Base-by-base conservation (phyloP, 2,329 filamentous ascomycete species). In the Colletotrichum chrysophilum region DNA sequence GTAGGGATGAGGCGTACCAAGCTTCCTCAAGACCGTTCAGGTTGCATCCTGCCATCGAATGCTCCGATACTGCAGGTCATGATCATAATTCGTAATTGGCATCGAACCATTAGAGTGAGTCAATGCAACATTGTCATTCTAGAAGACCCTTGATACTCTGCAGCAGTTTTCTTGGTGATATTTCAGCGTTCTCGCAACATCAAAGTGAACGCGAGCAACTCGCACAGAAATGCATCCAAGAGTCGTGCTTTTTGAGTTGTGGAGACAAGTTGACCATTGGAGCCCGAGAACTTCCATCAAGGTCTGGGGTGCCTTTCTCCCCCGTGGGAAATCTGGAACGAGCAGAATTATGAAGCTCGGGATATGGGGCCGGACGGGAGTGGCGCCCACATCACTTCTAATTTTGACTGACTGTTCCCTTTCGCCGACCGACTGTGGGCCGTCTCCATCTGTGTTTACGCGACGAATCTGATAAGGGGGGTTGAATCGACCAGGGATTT, bases 281-380 rank as follows among this genome's bases (percentile, higher is more conserved):
- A 55, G 56, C 32, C 14, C 8, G 34, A 36, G 3, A 13, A 32
- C 13, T 30, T 30, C 14, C 56, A 21, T 48, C 32, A 32, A 36
- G 70, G 16, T 24, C 55, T 28, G 32, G 62, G 61, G 69, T 52
- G 24, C 61, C 12, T 61, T 30, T 26, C 26, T 18, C 36, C 61
- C 69, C 68, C 28, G 55, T 43, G 36, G 38, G 21, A 34, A 43
- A 48, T 13, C 43, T 26, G 24, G n/a, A 28, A n/a, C 16, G 24
- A 13, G 43, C 30, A 70, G 18, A 34, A 26, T 32, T 65, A 18
- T 34, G 21, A 36, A 62, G 4, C 26, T 28, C 61, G 72, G 72
- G 24, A 72, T 61, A 72, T 67, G 72, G 72, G 72, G 72, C 69
- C 69, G 68, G 38, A 18, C 72, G 61, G 68, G 52, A 71, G 56